Percentiles rank a stretch among this genome's conserved stretches.
Conservation (phyloP, 208 protist species). For the Perkinsela sp. region DNA sequence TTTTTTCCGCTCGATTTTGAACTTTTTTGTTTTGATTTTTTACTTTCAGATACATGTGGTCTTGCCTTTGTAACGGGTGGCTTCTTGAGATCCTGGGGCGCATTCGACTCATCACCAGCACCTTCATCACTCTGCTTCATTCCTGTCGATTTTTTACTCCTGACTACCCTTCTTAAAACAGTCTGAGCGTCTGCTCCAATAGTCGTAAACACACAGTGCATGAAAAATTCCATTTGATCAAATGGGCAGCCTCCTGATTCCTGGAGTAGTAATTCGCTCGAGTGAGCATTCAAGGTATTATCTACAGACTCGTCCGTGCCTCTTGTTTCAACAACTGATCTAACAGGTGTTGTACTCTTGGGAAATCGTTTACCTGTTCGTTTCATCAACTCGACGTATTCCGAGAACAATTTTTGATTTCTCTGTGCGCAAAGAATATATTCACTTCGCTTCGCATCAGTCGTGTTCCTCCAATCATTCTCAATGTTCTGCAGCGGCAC, state of each 20-base stretch:
- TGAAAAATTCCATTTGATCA: neutral
- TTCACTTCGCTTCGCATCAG: neutral
- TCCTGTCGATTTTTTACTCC: too few relatives aligned
- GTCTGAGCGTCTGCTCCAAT: neutral
- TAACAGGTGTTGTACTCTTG: neutral
- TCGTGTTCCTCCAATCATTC: neutral
- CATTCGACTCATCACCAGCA: too few relatives aligned
- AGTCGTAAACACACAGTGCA: neutral
- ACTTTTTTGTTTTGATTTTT: too few relatives aligned
- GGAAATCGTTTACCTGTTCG: neutral
- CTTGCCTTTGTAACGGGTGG: too few relatives aligned
- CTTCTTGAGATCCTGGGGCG: too few relatives aligned
- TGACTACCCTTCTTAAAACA: too few relatives aligned
- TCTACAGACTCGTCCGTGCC: neutral
- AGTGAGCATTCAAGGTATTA: neutral
- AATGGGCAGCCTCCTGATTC: neutral
- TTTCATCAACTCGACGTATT: neutral
- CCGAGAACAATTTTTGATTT: neutral
- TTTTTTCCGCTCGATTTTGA: too few relatives aligned
- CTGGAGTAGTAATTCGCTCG: neutral
- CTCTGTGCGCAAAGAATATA: neutral
- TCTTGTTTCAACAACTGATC: neutral
- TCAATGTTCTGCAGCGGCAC: neutral
- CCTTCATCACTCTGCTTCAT: too few relatives aligned
- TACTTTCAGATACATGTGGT: too few relatives aligned